phyloP scores from a whole-genome alignment of 2,329 filamentous ascomycete species.

The Purpureocillium lavendulum region DNA sequence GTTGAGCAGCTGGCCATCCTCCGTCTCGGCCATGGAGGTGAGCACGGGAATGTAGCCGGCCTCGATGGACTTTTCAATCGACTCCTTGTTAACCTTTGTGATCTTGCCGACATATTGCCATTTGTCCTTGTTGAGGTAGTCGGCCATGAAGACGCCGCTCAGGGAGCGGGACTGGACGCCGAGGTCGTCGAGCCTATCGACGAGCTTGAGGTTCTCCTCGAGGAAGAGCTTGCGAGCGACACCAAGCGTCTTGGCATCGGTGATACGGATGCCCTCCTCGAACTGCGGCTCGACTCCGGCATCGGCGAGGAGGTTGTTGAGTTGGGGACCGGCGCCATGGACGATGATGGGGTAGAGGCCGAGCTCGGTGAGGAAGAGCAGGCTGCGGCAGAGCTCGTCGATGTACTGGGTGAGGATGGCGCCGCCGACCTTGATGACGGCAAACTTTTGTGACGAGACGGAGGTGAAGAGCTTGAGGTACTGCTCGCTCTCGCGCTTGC shows the following conservation, averaged over 20 bases:
- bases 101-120: conserved; percentile 96
- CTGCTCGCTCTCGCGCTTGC: conserved; percentile 92
- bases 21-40: conserved; percentile 91
- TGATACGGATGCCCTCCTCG: conserved; percentile 91
- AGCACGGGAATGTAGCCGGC: conserved; percentile 88
- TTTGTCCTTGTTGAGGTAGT: conserved; percentile 94
- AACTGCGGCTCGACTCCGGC: conserved; percentile 93
- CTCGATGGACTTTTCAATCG: conserved; percentile 85
- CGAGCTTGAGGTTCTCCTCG: conserved; percentile 88
- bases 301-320: conserved; percentile 83
- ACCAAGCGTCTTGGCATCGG: conserved; percentile 88
- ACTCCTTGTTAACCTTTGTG: conserved; percentile 80
- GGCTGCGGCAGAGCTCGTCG: conserved; percentile 79
- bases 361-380: conserved; percentile 90
- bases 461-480: conserved; percentile 97
- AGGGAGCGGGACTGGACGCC: conserved; percentile 85
- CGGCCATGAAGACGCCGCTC: conserved; percentile 83
- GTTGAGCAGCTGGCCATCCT: conserved; percentile 87
- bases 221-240: conserved; percentile 89
- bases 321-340: conserved; percentile 88
- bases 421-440: conserved; percentile 95
- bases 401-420: conserved; percentile 93
- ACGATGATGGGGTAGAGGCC: conserved; percentile 93
- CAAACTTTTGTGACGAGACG: conserved; percentile 93
- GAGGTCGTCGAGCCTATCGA: conserved; percentile 81